Base-by-base conservation (phyloP, 257 asterid genomes). In the Penstemon davidsonii region DNA sequence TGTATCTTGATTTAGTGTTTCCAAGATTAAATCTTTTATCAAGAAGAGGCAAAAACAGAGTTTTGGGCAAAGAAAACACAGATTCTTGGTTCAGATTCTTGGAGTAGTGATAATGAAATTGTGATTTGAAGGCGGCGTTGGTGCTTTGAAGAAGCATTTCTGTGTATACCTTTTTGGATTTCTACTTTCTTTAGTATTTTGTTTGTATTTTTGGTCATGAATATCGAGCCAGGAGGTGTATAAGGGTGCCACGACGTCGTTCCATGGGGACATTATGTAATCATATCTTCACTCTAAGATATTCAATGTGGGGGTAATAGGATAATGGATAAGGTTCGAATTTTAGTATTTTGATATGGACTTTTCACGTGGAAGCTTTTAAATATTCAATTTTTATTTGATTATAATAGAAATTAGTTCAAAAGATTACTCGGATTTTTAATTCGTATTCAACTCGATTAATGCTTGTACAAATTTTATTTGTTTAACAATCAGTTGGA, bases 111-210 rank as follows among this genome's bases (percentile, higher is more conserved):
- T 66, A 65, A 3, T 41, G 47, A 13, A 55, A 45, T 11, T 80
- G 68, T 8, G 78, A 60, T 3, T 80, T 50, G 44, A 72, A 49
- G 38, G 77, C 56, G 57, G 78, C 55, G 77, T 76, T 62, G 61
- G 64, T 55, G 60, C 79, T 73, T 64, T 83, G 96, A 42, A 88
- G 80, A 71, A 83, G 82, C 96, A 88, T 88, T 74, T 74, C 80
- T 44, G 66, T 19, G 68, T n/a, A 40, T 41, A 15, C 61, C 38
- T 13, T 12, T 56, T 56, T 19, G 8, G 8, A 57, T 40, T n/a
- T n/a, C 4, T 33, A 10, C n/a, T 33, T 8, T 56, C 3, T 6
- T 36, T 56, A 15, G 6, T 15, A 54, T 37, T 5, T 11, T 3
- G 55, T 3, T 12, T 11, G 45, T 5, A 1, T 4, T 43, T 8